A percentile compares a stretch with the other conserved stretches of the same genome.
phyloP scores from a whole-genome alignment of 495 filamentous ascomycete genomes.

The Xylaria curta region DNA sequence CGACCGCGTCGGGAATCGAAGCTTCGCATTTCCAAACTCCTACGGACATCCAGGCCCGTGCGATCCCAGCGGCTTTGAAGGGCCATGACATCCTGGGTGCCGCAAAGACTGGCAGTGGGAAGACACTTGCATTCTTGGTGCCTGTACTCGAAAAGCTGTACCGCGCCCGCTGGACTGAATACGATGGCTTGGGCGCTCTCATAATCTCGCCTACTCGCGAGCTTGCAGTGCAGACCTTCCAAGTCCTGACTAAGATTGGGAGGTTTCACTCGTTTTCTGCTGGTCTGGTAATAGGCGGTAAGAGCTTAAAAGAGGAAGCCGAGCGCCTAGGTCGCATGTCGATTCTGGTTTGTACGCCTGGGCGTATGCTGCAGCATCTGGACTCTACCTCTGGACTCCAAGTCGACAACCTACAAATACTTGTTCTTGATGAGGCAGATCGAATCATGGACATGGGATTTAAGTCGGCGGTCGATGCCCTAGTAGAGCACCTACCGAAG shows the following conservation, averaged over 20 bases:
- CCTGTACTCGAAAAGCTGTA: slow-evolving; percentile 96
- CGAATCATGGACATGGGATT: slow-evolving; percentile 99
- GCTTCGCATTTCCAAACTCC: slow-evolving; percentile 87
- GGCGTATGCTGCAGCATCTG: slow-evolving; percentile 93
- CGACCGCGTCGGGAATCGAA: slow-evolving; percentile 80
- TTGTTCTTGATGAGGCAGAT: slow-evolving; percentile 96
- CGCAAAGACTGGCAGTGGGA: slow-evolving; percentile 95
- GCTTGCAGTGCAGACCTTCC: slow-evolving; percentile 96
- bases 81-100: slow-evolving; percentile 91
- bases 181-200: slow-evolving; percentile 89
- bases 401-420: slow-evolving; percentile 85
- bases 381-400: slow-evolving; percentile 93
- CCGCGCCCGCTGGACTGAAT: slow-evolving; percentile 83
- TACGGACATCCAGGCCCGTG: slow-evolving; percentile 90
- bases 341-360: slow-evolving; percentile 95
- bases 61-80: slow-evolving; percentile 84
- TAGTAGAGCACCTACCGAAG: slow-evolving; percentile 88
- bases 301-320: slow-evolving; percentile 85
- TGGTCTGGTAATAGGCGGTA: slow-evolving; percentile 94
- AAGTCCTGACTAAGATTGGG: slow-evolving; percentile 89
- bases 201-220: slow-evolving; percentile 95
- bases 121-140: slow-evolving; percentile 91
- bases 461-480: slow-evolving; percentile 87
- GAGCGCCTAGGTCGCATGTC: slow-evolving; percentile 92
- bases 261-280: slow-evolving; percentile 90